These are phyloP conservation scores for Eucalyptus cladocalyx DNA, from an alignment of 345 rosid genomes.

Conservation along the genomic window DNA sequence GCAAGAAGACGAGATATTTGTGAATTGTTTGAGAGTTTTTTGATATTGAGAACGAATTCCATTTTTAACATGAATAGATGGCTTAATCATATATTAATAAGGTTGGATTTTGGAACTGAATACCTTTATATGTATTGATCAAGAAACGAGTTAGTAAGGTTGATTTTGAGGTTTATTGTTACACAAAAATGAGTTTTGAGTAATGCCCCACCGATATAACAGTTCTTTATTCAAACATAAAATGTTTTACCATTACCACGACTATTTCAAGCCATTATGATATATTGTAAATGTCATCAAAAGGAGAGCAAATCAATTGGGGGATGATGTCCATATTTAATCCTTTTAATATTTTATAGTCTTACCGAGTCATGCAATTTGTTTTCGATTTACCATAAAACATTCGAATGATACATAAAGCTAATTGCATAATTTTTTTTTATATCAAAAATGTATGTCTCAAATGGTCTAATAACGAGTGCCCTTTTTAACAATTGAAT, in stretches of 20 bases:
- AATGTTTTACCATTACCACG: fast-evolving
- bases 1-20: not conserved
- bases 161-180: not conserved
- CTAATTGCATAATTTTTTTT: fast-evolving
- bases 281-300: not conserved
- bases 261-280: not conserved
- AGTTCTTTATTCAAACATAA: not conserved
- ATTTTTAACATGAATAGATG: not conserved
- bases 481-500: fast-evolving
- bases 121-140: no score
- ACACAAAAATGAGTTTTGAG: not conserved
- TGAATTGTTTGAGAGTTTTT: fast-evolving
- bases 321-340: not conserved
- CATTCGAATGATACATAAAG: not conserved
- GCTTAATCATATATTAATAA: not conserved
- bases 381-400: fast-evolving
- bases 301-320: fast-evolving
- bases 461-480: not conserved
- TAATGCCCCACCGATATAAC: fast-evolving
- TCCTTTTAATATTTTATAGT: not conserved
- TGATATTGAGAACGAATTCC: fast-evolving
- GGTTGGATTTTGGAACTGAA: not conserved
- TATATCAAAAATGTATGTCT: not conserved
- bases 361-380: fast-evolving
- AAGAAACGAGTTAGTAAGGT: not conserved